A percentile compares a stretch with the other conserved stretches of the same genome.
These are phyloP conservation scores for Discostella pseudostelligera DNA, from an alignment of 108 stramenopile species.

Conservation along the genomic window DNA sequence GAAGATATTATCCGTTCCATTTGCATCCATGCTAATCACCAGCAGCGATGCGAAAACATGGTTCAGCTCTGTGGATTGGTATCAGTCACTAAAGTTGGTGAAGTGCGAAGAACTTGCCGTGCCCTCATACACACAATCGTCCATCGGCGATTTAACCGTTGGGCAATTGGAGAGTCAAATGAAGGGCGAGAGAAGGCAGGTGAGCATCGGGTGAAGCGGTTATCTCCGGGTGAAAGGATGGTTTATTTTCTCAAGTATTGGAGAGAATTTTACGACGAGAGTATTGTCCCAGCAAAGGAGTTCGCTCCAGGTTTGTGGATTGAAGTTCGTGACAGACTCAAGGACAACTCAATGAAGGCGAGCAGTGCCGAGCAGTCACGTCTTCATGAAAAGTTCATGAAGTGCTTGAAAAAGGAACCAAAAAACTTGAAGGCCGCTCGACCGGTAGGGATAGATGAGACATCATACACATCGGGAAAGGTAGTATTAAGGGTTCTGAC, in stretches of 20 bases:
- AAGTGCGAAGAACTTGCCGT: not conserved
- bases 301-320: not conserved
- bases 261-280: not conserved
- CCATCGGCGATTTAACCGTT: not conserved
- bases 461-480: not conserved
- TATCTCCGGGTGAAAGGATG: not conserved
- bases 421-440: not conserved
- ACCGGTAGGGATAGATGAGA: not conserved
- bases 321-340: not conserved
- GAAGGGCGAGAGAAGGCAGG: not conserved
- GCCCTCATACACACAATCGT: not conserved
- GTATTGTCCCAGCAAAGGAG: no score
- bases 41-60: conserved; percentile 11
- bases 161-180: not conserved
- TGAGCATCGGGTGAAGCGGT: not conserved
- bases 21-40: conserved; percentile 5
- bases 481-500: not conserved
- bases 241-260: not conserved
- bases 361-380: not conserved
- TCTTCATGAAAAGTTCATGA: not conserved
- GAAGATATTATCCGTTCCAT: not conserved
- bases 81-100: conserved; percentile 2
- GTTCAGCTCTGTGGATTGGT: conserved; percentile 3
- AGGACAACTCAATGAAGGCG: not conserved
- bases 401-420: not conserved